Percentiles rank a stretch among this genome's conserved stretches.
phyloP scores from a whole-genome alignment of 108 stramenopile genomes.

The Stephanodiscus minutulus region DNA sequence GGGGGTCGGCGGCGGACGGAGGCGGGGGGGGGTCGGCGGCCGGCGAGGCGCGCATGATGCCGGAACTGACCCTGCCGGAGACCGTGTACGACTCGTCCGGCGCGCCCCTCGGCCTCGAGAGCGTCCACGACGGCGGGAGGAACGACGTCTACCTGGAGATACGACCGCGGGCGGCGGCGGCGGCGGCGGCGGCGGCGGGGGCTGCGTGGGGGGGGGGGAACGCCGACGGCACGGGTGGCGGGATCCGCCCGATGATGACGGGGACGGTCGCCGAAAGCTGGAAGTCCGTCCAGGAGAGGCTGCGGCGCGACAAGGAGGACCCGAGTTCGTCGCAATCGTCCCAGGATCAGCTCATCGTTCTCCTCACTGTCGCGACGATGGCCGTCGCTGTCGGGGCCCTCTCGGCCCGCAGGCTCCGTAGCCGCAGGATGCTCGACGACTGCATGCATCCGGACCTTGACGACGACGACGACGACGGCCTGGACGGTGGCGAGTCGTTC shows the following conservation, averaged over 20 bases:
- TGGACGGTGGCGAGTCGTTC: not conserved
- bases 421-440: slow-evolving; percentile 50
- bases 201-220: no score
- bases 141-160: slow-evolving; percentile 42
- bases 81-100: slow-evolving; percentile 32
- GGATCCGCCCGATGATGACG: not conserved
- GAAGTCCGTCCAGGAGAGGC: slow-evolving; percentile 8
- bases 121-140: slow-evolving; percentile 29
- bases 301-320: not conserved
- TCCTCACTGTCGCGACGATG: slow-evolving; percentile 83
- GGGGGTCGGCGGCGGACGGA: not conserved
- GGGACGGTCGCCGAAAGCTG: not conserved
- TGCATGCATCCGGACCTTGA: slow-evolving; percentile 83
- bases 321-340: slow-evolving; percentile 9
- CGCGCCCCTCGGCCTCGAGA: slow-evolving; percentile 3
- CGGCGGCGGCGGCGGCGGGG: no score
- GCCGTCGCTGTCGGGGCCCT: slow-evolving; percentile 78
- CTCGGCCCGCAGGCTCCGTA: slow-evolving; percentile 62
- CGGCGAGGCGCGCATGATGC: not conserved
- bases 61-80: slow-evolving; percentile 41
- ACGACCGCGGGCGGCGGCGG: slow-evolving; percentile 1
- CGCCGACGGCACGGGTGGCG: not conserved
- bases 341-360: slow-evolving; percentile 74
- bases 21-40: not conserved
- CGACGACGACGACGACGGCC: slow-evolving; percentile 64